phyloP scores from a whole-genome alignment of 177 flowering plant genomes.

The Vitis hybrid region DNA sequence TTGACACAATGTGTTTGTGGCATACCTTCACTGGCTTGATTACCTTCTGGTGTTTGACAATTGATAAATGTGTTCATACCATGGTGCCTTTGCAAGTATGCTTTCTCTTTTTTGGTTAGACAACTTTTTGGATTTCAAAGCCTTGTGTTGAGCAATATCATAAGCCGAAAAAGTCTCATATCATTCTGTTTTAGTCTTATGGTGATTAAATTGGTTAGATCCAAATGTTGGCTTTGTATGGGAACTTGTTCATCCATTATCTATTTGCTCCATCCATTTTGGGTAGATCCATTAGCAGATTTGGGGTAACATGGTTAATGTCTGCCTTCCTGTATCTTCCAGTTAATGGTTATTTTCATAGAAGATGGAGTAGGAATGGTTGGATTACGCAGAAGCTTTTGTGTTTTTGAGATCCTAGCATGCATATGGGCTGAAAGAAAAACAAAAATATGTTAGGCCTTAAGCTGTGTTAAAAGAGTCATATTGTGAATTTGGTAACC shows the following conservation, averaged over 20 bases:
- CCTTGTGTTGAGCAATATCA: neutral
- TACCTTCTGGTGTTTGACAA: too few relatives aligned
- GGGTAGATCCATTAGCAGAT: neutral
- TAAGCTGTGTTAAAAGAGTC: too few relatives aligned
- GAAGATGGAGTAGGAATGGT: neutral
- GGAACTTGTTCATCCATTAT: neutral
- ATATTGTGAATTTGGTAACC: too few relatives aligned
- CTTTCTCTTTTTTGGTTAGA: neutral
- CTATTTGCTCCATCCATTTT: neutral
- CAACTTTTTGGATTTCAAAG: neutral
- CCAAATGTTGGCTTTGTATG: neutral
- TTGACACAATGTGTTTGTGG: neutral
- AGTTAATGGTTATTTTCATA: neutral
- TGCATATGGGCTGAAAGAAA: neutral
- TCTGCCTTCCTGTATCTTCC: neutral
- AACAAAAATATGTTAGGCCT: neutral
- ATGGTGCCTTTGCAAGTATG: neutral
- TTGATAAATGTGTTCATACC: neutral
- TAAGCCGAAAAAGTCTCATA: too few relatives aligned
- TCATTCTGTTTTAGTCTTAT: neutral
- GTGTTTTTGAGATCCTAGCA: neutral
- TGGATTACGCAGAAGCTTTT: neutral
- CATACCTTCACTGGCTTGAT: too few relatives aligned
- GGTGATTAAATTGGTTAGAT: neutral
- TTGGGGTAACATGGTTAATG: neutral